Base-by-base conservation (phyloP, 495 filamentous ascomycete genomes). In the Hyaloscypha variabilis region DNA sequence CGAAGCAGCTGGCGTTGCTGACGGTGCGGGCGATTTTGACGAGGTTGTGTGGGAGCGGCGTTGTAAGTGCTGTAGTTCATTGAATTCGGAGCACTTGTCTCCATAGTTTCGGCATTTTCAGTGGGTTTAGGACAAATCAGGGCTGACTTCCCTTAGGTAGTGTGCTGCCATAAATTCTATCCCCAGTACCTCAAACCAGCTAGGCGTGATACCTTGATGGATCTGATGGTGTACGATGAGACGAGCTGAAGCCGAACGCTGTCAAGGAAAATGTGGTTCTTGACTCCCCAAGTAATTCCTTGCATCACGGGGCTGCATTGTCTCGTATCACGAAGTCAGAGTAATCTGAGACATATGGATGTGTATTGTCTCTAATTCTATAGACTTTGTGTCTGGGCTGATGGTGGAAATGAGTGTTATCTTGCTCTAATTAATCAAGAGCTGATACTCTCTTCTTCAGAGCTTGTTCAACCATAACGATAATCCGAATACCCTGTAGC, bases 131-230 rank as follows among this genome's bases (percentile, higher is more conserved):
- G n/a, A n/a, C n/a, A n/a, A n/a, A n/a, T n/a, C 31, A 34, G 13
- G 6, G 31, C 31, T 34, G 31, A 34, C 31, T 34, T 34, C 39
- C 2, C 39, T 3, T 46, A 46, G 39, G 39, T 66, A 24, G 49
- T 66, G 23, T 66, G 63, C 29, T 53, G 42, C 24, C 63, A 66
- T 55, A 66, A 66, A 49, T 66, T 60, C 29, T 42, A 52, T 36
- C 63, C 63, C 1, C 21, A 29, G 29, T 66, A 66, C 56, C 50
- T 66, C 13, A 52, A 19, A 10, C 53, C 42, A 25, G 57, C 56
- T 10, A 66, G 50, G 46, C 8, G 25, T 5, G 63, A 66, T 55
- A 3, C n/a, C 8, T 59, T 66, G 46, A 66, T 66, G 63, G 63
- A 60, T 11, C 23, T 66, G 46, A 8, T 19, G 6, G 56, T 66